Conservation (phyloP, 305 asterid genomes). For the Striga hermonthica region DNA sequence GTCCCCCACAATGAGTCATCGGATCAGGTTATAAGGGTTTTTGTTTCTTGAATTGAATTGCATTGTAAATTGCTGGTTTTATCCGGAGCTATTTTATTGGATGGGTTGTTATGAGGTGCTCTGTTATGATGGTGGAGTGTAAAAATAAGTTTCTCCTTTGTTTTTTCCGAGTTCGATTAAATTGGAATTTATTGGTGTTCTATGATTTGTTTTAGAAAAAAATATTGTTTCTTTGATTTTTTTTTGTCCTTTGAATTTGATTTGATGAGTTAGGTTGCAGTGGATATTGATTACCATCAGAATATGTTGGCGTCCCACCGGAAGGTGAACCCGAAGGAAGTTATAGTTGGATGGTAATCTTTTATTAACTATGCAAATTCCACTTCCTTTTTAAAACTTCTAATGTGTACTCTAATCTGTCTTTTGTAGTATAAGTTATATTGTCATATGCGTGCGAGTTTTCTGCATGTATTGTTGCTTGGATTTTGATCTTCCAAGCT, state of each 20-base stretch:
- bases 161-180: not conserved
- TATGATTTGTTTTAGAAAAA: not conserved
- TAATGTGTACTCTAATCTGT: not conserved
- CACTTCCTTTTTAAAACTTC: not conserved
- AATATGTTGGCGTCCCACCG: slow-evolving; percentile 82
- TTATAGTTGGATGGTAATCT: slow-evolving; percentile 86
- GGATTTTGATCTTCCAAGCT: not conserved
- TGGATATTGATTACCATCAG: slow-evolving; percentile 84
- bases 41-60: not conserved
- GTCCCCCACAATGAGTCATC: slow-evolving; percentile 79
- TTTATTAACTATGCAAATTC: not conserved
- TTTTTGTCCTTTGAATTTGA: not conserved
- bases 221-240: not conserved
- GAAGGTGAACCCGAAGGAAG: slow-evolving; percentile 91
- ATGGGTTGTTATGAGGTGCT: not conserved
- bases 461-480: not conserved
- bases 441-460: not conserved
- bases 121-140: not conserved
- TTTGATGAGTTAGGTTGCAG: slow-evolving; percentile 59
- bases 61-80: not conserved
- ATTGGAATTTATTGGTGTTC: not conserved
- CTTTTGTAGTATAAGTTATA: not conserved
- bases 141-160: too few relatives aligned
- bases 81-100: not conserved
- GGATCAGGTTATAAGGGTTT: slow-evolving; percentile 56